phyloP scores from a whole-genome alignment of 441 rosid genomes.

The Populus trichocarpa region DNA sequence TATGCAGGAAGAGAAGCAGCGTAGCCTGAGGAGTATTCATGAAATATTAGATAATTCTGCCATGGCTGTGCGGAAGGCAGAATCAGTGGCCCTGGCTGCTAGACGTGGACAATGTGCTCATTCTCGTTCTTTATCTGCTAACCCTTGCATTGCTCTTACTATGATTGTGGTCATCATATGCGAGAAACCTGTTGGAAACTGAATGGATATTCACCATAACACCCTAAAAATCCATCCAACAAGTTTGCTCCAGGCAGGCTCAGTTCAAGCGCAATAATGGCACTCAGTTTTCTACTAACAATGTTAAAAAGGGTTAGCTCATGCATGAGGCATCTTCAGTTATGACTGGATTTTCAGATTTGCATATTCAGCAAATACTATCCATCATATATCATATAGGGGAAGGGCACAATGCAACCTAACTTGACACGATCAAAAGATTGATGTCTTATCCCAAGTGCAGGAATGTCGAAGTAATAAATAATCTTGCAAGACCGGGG shows the following conservation, averaged over 20 bases:
- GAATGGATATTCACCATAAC: neutral
- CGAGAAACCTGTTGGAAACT: neutral
- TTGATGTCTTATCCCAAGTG: too few species aligned
- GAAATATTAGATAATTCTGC: neutral
- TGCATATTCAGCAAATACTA: too few species aligned
- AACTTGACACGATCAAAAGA: too few species aligned
- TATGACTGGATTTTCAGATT: too few species aligned
- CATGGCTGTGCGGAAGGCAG: neutral
- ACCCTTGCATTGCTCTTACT: neutral
- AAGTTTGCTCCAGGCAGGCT: too few species aligned
- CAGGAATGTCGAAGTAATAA: too few species aligned
- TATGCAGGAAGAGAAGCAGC: neutral
- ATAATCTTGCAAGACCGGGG: too few species aligned
- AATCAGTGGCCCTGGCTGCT: neutral
- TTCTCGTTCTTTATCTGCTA: neutral
- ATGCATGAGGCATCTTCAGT: neutral
- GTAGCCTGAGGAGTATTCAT: neutral
- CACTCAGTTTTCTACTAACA: neutral
- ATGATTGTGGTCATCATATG: neutral
- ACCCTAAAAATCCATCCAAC: neutral
- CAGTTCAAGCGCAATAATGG: neutral
- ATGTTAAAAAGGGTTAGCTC: neutral
- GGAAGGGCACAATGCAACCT: neutral
- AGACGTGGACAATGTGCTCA: neutral
- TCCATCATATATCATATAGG: too few species aligned